Evolutionary conservation across 2,329 filamentous ascomycete genomes (phyloP).

Genomic region (Nigrospora osmanthi): DNA sequence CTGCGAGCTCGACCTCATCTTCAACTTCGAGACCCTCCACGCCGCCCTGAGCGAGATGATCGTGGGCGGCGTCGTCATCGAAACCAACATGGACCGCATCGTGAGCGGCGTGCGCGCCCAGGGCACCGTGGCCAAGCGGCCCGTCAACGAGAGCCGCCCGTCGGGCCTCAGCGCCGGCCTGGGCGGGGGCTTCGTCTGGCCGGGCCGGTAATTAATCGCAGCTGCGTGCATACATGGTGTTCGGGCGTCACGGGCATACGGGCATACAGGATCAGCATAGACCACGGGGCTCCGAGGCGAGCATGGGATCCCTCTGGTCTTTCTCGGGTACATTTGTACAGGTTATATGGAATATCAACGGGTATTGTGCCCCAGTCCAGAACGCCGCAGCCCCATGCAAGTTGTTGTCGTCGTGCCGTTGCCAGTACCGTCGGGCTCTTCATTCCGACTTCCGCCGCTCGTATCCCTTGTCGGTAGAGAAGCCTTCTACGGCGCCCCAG

Average conservation of each 20-base stretch:
- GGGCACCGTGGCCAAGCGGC: slow-evolving; percentile 69
- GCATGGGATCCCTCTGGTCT: no score
- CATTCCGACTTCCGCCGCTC: slow-evolving; percentile 11
- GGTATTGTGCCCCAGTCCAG: no score
- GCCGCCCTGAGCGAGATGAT: slow-evolving; percentile 90
- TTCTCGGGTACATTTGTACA: no score
- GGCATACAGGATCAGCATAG: neutral
- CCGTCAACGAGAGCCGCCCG: slow-evolving; percentile 60
- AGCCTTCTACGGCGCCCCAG: slow-evolving; percentile 24
- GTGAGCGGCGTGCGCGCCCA: slow-evolving; percentile 75
- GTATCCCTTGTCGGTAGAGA: slow-evolving; percentile 16
- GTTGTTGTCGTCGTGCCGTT: neutral
- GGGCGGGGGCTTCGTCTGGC: slow-evolving; percentile 51
- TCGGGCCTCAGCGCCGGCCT: slow-evolving; percentile 39
- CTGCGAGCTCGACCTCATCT: slow-evolving; percentile 95
- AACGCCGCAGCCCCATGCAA: neutral
- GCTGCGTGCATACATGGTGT: slow-evolving; percentile 2
- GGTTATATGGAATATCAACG: no score
- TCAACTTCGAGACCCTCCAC: slow-evolving; percentile 97
- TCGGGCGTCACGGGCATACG: slow-evolving; percentile 3
- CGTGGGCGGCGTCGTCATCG: slow-evolving; percentile 87
- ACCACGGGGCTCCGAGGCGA: no score
- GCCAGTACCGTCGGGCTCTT: neutral
- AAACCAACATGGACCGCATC: slow-evolving; percentile 83
- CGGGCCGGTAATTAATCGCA: slow-evolving; percentile 15